phyloP scores from a whole-genome alignment of 257 asterid species.

The Nicotiana tabacum region DNA sequence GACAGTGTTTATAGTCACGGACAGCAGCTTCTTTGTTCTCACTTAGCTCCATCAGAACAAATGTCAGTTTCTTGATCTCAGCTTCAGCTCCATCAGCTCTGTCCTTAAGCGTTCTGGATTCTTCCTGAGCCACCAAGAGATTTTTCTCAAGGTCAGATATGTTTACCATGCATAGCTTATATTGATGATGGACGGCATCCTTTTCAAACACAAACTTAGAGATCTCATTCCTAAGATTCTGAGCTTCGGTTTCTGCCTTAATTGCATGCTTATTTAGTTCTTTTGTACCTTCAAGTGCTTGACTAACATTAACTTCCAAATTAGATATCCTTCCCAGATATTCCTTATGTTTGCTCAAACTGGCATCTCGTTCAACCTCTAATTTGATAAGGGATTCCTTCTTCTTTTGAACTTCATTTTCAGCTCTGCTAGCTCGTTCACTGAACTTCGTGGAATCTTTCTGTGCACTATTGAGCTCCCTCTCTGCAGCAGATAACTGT shows the following conservation, averaged over 20 bases:
- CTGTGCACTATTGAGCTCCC: conserved; percentile 45
- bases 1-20: conserved; percentile 48
- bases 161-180: conserved; percentile 39
- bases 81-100: conserved; percentile 59
- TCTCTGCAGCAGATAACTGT: conserved; percentile 48
- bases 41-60: conserved; percentile 36
- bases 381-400: conserved; percentile 56
- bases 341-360: conserved; percentile 38
- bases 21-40: conserved; percentile 65
- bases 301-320: conserved; percentile 42
- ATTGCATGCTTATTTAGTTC: conserved; percentile 32
- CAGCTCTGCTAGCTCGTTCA: conserved; percentile 57
- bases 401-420: conserved; percentile 57
- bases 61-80: conserved; percentile 53
- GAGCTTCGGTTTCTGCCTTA: conserved; percentile 52
- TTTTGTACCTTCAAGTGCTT: conserved; percentile 35
- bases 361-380: conserved; percentile 56
- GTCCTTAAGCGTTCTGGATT: conserved; percentile 36
- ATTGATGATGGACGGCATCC: conserved; percentile 27
- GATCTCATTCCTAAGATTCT: conserved; percentile 41
- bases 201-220: conserved; percentile 53
- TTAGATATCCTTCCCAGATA: conserved; percentile 38
- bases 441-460: conserved; percentile 39
- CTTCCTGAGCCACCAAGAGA: conserved; percentile 37
- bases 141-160: conserved; percentile 49